A percentile compares a stretch with the other conserved stretches of the same genome.
These are phyloP conservation scores for Tuber microsphaerosporum DNA, from an alignment of 495 filamentous ascomycete genomes.

Conservation along the genomic window DNA sequence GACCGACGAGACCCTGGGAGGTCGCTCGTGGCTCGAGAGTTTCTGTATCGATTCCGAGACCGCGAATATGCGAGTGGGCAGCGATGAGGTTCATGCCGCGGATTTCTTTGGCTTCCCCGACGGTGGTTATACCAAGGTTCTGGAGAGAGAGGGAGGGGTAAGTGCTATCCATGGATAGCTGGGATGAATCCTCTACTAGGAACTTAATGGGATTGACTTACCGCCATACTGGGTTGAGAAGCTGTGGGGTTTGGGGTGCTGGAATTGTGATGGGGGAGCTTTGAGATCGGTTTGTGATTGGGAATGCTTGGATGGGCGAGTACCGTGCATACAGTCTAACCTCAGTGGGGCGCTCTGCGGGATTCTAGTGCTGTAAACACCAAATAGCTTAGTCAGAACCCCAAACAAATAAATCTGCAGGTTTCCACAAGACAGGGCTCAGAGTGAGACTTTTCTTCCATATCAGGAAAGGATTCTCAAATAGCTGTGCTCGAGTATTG, in stretches of 20 bases:
- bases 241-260: background rate
- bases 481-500: too few species aligned
- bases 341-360: background rate
- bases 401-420: background rate
- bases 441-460: background rate
- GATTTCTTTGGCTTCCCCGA: conserved; percentile 89
- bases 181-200: background rate
- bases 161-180: background rate
- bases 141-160: background rate
- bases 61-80: conserved; percentile 95
- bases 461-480: background rate
- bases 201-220: background rate
- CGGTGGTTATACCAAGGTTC: conserved; percentile 62
- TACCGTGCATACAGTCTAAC: background rate
- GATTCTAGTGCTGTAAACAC: background rate
- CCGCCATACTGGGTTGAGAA: background rate
- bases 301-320: background rate
- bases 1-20: conserved; percentile 96
- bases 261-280: background rate
- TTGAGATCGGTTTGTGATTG: background rate
- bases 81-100: conserved; percentile 92
- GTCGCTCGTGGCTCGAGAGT: conserved; percentile 74
- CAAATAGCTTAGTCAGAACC: background rate
- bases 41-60: conserved; percentile 86
- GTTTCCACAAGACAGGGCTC: background rate